Conservation (phyloP, 2,329 filamentous ascomycete genomes). For the Sporothrix luriei region DNA sequence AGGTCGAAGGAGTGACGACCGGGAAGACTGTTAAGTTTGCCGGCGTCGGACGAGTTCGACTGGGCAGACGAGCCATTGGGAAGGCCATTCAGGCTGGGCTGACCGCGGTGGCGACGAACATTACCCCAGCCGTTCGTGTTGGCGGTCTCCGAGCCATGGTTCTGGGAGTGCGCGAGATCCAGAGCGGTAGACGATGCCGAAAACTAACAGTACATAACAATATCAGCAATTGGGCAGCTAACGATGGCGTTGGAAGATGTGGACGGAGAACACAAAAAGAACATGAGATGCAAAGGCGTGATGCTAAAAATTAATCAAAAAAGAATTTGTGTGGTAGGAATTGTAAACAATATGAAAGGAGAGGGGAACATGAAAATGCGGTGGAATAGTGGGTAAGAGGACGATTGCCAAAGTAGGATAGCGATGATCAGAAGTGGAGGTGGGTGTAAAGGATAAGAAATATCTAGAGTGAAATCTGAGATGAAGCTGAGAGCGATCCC, state of each 20-base stretch:
- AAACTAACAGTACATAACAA: slow-evolving; percentile 53
- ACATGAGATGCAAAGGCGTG: background rate
- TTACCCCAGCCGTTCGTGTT: slow-evolving; percentile 60
- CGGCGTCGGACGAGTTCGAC: slow-evolving; percentile 48
- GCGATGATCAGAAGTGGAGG: background rate
- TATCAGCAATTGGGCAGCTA: background rate
- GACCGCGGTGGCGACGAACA: slow-evolving; percentile 69
- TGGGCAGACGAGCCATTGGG: slow-evolving; percentile 46
- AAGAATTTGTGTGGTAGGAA: background rate
- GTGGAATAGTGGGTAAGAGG: slow-evolving; percentile 11
- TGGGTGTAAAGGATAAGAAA: background rate
- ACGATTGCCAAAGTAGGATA: slow-evolving; percentile 4
- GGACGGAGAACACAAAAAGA: background rate
- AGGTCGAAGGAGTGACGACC: slow-evolving; percentile 63
- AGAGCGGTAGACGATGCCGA: slow-evolving; percentile 79
- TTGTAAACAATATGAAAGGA: background rate
- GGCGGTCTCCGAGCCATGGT: slow-evolving; percentile 61
- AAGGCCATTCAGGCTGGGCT: slow-evolving; percentile 59
- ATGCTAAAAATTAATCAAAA: background rate
- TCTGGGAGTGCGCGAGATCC: slow-evolving; percentile 73
- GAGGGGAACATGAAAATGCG: slow-evolving; percentile 9
- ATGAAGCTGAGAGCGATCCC: background rate
- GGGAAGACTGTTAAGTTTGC: slow-evolving; percentile 53
- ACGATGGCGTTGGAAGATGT: slow-evolving; percentile 18
- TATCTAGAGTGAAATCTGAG: background rate